Base-by-base conservation (phyloP, 2,329 filamentous ascomycete genomes). In the Pyrenophora tritici-repentis region DNA sequence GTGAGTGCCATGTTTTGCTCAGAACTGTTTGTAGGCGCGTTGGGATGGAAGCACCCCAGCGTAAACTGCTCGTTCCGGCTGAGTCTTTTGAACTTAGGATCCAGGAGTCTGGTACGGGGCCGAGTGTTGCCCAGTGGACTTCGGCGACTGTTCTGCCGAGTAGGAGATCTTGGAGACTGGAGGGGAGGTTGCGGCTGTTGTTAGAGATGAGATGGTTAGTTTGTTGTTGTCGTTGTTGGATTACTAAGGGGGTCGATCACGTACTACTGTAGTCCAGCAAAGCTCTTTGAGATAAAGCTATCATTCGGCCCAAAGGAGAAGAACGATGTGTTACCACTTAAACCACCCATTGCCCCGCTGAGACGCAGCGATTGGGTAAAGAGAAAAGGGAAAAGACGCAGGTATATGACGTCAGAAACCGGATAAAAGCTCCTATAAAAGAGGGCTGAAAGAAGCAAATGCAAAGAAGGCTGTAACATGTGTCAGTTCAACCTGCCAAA, bases 261-360 rank as follows among this genome's bases (percentile, higher is more conserved):
- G 18, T 62, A 73, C 70, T 70, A 66, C 45, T 57, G 60, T 6
- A 73, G 34, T 3, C 70, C 70, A 17, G 63, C 61, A 42, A 61
- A 65, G 26, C 62, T 68, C 33, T 65, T 70, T 2, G 65, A 68
- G 1, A 73, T 62, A 42, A 67, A 73, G 42, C 67, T 65, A 35
- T 72, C 69, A 10, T 68, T 55, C 5, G 58, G 58, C 4, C 69
- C 71, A 51, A 73, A 73, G 4, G 68, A 68, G 50, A 73, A 70
- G 56, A 73, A 73, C 1, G 61, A 67, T 4, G 58, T 58, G 37
- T 45, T 59, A 48, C 53, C 66, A 10, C 54, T 51, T 14, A 51
- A 56, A 45, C 47, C 50, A 26, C 57, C 65, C 69, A 72, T 72
- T 33, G 29, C 45, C 55, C 59, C 53, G 32, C 26, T n/a, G n/a